Conservation (phyloP, 805 yeast species). For the Candida gorgasii region DNA sequence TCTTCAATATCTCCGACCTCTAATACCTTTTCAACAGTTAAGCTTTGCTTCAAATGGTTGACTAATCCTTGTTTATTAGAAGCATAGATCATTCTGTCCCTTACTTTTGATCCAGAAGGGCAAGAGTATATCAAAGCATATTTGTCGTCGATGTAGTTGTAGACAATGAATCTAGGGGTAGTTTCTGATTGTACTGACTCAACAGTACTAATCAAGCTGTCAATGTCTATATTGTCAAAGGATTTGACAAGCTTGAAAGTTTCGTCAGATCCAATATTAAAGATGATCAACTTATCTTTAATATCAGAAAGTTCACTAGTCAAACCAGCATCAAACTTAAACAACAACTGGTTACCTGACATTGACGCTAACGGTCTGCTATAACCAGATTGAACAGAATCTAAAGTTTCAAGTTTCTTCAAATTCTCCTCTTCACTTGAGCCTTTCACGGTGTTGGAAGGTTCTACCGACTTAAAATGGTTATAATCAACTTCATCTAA, state of each 20-base stretch:
- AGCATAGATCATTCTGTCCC: conserved; percentile 91
- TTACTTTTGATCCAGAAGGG: conserved; percentile 87
- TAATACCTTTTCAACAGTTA: conserved; percentile 46
- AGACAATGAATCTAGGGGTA: conserved; percentile 53
- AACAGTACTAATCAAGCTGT: conserved; percentile 23
- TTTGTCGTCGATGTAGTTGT: conserved; percentile 39
- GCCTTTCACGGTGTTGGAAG: conserved; percentile 34
- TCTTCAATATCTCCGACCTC: conserved; percentile 78
- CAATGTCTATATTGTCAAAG: conserved; percentile 19
- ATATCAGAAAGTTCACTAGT: conserved; percentile 25
- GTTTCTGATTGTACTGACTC: conserved; percentile 21
- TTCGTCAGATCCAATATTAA: conserved; percentile 56
- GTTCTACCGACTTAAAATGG: conserved; percentile 39
- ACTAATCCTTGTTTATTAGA: conserved; percentile 68
- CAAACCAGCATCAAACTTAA: conserved; percentile 27
- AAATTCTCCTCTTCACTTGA: conserved; percentile 51
- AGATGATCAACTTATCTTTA: conserved; percentile 37
- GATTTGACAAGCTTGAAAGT: conserved; percentile 26
- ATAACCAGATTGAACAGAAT: conserved; percentile 21
- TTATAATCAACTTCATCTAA: conserved; percentile 52
- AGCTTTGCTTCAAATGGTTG: conserved; percentile 44
- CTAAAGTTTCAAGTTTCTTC: conserved; percentile 41
- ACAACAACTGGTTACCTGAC: conserved; percentile 23
- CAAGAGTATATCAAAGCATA: conserved; percentile 76
- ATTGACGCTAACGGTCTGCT: conserved; percentile 38